Percentiles rank a stretch among this genome's conserved stretches.
phyloP scores from a whole-genome alignment of 805 yeast genomes.

The Diddensiella transvaalensis region DNA sequence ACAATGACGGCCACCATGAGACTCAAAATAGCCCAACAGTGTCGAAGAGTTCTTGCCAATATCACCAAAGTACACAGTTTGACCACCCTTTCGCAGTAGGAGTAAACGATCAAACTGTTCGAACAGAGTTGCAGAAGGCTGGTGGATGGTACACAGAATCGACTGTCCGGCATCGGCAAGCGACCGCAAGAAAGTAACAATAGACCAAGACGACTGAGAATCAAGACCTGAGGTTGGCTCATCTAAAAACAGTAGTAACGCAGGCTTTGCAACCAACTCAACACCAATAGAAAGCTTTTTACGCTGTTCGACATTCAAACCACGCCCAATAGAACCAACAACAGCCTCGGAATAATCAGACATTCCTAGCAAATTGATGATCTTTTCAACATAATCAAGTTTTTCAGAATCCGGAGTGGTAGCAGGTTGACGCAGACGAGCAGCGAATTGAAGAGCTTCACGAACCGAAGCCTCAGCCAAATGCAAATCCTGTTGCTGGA shows the following conservation, averaged over 20 bases:
- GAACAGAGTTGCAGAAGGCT: conserved; percentile 68
- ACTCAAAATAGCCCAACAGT: conserved; percentile 64
- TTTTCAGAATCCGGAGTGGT: conserved; percentile 55
- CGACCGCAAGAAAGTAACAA: conserved; percentile 61
- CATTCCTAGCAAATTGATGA: conserved; percentile 67
- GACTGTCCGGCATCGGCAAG: conserved; percentile 72
- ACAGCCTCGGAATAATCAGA: conserved; percentile 68
- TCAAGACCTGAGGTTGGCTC: conserved; percentile 76
- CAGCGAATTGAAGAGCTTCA: conserved; percentile 70
- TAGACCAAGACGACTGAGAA: conserved; percentile 59
- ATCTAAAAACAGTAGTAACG: conserved; percentile 57
- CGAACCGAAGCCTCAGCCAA: conserved; percentile 66
- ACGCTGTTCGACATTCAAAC: conserved; percentile 64
- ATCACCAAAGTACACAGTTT: conserved; percentile 79
- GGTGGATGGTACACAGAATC: conserved; percentile 72
- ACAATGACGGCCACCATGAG: conserved; percentile 68
- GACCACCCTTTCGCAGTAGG: conserved; percentile 70
- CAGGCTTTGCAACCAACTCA: conserved; percentile 67
- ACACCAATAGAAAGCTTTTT: conserved; percentile 69
- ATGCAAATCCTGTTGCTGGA: conserved; percentile 78
- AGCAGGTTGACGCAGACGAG: conserved; percentile 67
- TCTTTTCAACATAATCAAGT: conserved; percentile 62
- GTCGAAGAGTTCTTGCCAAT: conserved; percentile 61
- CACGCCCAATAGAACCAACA: conserved; percentile 74
- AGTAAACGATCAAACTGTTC: conserved; percentile 65